phyloP scores from a whole-genome alignment of 768 basidiomycete species.

The Solioccasus polychromus region DNA sequence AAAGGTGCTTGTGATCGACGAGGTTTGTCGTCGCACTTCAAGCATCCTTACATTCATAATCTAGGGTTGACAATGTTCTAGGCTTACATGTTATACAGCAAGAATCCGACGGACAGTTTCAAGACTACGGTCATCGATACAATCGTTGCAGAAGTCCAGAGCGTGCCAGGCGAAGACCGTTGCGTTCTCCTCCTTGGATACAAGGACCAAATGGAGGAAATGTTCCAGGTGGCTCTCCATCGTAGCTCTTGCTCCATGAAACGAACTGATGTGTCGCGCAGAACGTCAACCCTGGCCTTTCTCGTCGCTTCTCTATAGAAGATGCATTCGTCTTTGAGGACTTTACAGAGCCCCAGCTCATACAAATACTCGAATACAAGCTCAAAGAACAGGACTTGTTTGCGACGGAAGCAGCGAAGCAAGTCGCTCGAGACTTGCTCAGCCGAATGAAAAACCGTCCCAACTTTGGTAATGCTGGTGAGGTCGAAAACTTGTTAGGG shows the following conservation, averaged over 20 bases:
- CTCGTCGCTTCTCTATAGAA: constrained; percentile 67
- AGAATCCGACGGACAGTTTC: constrained; percentile 42
- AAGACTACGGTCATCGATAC: constrained; percentile 75
- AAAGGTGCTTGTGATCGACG: constrained; percentile 72
- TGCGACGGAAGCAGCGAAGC: constrained; percentile 57
- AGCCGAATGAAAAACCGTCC: constrained; percentile 39
- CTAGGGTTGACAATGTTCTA: constrained; percentile 23
- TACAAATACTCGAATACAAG: constrained; percentile 53
- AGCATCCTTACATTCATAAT: not conserved
- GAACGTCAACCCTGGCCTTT: constrained; percentile 71
- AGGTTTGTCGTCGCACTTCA: too few species aligned
- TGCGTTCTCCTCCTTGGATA: constrained; percentile 68
- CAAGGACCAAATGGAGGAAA: constrained; percentile 62
- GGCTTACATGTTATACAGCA: constrained; percentile 69
- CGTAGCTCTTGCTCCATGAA: not conserved
- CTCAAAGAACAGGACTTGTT: constrained; percentile 54
- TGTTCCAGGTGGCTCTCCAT: constrained; percentile 59
- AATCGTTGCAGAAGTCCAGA: constrained; percentile 72
- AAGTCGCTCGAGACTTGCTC: constrained; percentile 51
- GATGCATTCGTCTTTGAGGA: constrained; percentile 68
- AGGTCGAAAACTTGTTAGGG: constrained; percentile 62
- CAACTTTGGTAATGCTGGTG: constrained; percentile 67
- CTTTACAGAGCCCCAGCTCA: constrained; percentile 53
- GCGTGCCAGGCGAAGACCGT: constrained; percentile 65
- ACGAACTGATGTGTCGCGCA: constrained; percentile 23